phyloP scores from a whole-genome alignment of 305 asterid species.

The Petunia hybrid region DNA sequence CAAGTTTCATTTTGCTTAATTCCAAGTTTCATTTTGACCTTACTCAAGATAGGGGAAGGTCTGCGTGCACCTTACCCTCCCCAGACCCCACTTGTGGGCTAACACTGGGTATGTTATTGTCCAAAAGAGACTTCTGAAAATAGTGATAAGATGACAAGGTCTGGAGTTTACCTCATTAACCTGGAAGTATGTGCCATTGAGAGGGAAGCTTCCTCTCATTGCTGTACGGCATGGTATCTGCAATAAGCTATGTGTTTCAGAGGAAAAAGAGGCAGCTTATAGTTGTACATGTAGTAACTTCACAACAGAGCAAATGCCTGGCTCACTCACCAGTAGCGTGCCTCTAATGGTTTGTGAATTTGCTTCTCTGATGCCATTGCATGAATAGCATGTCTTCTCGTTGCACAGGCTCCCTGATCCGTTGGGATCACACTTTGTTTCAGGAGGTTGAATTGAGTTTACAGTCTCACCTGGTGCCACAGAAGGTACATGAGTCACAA shows the following conservation, averaged over 20 bases:
- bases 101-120: background rate
- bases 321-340: conserved; percentile 81
- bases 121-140: conserved; percentile 22
- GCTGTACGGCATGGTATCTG: conserved; percentile 96
- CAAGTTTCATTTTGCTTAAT: background rate
- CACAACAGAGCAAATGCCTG: background rate
- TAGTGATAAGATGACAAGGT: conserved; percentile 25
- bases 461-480: conserved; percentile 76
- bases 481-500: conserved; percentile 31
- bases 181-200: conserved; percentile 95
- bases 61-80: too few species aligned
- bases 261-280: conserved; percentile 31
- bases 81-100: too few species aligned
- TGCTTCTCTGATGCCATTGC: conserved; percentile 74
- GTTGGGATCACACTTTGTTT: conserved; percentile 55
- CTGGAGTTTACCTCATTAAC: conserved; percentile 77
- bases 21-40: background rate
- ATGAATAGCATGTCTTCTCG: conserved; percentile 64
- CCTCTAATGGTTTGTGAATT: conserved; percentile 82
- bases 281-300: conserved; percentile 11
- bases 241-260: conserved; percentile 38
- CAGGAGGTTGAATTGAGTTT: conserved; percentile 75
- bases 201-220: conserved; percentile 93
- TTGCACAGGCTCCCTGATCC: conserved; percentile 67
- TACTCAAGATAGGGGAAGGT: too few species aligned